Percentiles rank a stretch among this genome's conserved stretches.
Conservation (phyloP, 2,329 filamentous ascomycete genomes). For the Aphanocladium album region DNA sequence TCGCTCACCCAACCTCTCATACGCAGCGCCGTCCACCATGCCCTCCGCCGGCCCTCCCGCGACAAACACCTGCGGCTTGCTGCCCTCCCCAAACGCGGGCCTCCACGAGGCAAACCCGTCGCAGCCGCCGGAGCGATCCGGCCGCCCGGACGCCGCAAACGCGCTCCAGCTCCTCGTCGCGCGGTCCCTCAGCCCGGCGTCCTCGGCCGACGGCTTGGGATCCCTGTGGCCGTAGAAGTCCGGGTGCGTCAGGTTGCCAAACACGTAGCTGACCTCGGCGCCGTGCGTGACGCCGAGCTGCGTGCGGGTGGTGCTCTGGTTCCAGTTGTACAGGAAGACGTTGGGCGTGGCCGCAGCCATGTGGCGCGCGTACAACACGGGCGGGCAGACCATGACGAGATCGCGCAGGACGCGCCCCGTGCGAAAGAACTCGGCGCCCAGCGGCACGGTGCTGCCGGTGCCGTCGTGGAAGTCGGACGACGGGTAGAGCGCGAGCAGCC, state of each 20-base stretch:
- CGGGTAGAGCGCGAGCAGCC: slow-evolving; percentile 47
- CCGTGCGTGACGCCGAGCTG: slow-evolving; percentile 37
- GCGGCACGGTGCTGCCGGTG: no score
- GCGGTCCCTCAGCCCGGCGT: slow-evolving; percentile 33
- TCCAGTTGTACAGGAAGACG: slow-evolving; percentile 47
- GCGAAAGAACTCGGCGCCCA: slow-evolving; percentile 46
- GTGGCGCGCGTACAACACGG: slow-evolving; percentile 36
- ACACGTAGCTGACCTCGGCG: slow-evolving; percentile 47
- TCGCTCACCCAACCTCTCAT: neutral
- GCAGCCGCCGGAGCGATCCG: slow-evolving; percentile 16
- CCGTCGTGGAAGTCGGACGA: slow-evolving; percentile 36
- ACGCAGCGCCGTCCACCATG: neutral
- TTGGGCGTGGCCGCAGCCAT: slow-evolving; percentile 32
- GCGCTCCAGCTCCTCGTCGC: slow-evolving; percentile 39
- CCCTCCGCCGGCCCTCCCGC: neutral
- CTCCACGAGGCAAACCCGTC: neutral
- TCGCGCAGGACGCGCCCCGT: slow-evolving; percentile 45
- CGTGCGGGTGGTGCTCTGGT: slow-evolving; percentile 43
- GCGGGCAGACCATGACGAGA: slow-evolving; percentile 45
- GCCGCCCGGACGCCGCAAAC: slow-evolving; percentile 35
- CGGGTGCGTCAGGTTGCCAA: slow-evolving; percentile 38
- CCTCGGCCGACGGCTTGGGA: slow-evolving; percentile 30
- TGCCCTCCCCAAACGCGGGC: neutral
- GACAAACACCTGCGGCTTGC: neutral
- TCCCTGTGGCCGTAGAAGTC: slow-evolving; percentile 26